These are phyloP conservation scores for Verticillium nubilum DNA, from an alignment of 2,329 filamentous ascomycete species.

Conservation along the genomic window DNA sequence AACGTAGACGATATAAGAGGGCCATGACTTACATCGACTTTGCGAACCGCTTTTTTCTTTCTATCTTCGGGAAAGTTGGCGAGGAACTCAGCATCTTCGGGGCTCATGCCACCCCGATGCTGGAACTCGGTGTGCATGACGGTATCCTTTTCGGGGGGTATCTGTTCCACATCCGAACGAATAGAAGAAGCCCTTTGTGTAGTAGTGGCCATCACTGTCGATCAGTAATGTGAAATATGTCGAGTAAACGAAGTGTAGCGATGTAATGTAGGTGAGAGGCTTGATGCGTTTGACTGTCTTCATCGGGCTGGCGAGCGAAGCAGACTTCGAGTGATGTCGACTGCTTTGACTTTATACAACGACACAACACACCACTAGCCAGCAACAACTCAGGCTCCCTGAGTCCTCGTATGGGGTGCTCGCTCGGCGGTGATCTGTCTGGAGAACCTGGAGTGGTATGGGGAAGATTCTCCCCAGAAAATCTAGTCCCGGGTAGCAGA, in stretches of 20 bases:
- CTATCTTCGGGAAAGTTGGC: slow-evolving; percentile 20
- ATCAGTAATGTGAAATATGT: background rate
- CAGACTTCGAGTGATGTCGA: background rate
- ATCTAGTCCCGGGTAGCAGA: background rate
- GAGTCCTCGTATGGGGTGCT: background rate
- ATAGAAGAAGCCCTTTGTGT: slow-evolving; percentile 1
- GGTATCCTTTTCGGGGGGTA: slow-evolving; percentile 16
- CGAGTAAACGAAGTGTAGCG: background rate
- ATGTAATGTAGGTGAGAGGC: too few species aligned
- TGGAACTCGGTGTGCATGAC: slow-evolving; percentile 17
- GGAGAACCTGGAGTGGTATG: background rate
- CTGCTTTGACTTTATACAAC: background rate
- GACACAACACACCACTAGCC: background rate
- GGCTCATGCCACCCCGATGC: slow-evolving; percentile 8
- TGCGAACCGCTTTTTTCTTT: slow-evolving; percentile 21
- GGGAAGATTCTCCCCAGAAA: background rate
- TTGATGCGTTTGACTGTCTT: background rate
- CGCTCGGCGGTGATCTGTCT: background rate
- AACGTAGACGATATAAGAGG: background rate
- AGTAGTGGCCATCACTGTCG: slow-evolving; percentile 8
- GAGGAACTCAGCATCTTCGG: slow-evolving; percentile 25
- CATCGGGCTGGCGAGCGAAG: background rate
- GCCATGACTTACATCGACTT: slow-evolving; percentile 19
- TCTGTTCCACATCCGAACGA: slow-evolving; percentile 17
- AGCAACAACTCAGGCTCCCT: background rate